Conservation (phyloP, 2,329 filamentous ascomycete species). For the Arthroderma sp. region DNA sequence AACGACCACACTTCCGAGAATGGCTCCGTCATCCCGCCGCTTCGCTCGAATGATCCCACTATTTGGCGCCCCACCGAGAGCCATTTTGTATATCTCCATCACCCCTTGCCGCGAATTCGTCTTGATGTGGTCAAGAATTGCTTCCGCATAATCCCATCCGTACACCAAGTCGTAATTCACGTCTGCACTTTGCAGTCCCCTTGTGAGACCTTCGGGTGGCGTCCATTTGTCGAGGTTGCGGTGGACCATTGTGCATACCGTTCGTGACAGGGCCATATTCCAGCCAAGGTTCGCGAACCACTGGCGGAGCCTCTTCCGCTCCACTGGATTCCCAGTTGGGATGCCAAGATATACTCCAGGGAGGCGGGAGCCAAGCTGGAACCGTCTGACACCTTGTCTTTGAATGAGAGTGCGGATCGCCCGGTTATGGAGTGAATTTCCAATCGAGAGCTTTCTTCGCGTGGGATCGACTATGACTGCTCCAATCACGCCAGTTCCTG, state of each 20-base stretch:
- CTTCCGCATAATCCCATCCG: constrained; percentile 60
- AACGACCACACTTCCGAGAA: constrained; percentile 68
- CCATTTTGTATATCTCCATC: constrained; percentile 64
- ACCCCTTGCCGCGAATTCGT: constrained; percentile 64
- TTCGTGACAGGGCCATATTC: constrained; percentile 55
- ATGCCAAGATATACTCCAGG: constrained; percentile 81
- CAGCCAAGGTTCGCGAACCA: constrained; percentile 90
- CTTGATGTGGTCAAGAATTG: constrained; percentile 61
- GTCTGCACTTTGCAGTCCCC: constrained; percentile 57
- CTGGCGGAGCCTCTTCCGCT: constrained; percentile 48
- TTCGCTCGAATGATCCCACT: constrained; percentile 79
- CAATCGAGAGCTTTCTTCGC: constrained; percentile 78
- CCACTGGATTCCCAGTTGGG: constrained; percentile 50
- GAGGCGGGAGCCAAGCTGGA: constrained; percentile 69
- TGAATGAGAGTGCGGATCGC: constrained; percentile 65
- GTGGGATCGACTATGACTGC: constrained; percentile 80
- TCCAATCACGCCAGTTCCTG: constrained; percentile 61
- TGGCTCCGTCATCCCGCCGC: constrained; percentile 48
- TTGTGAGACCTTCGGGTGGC: constrained; percentile 62
- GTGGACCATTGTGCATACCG: constrained; percentile 60
- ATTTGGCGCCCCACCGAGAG: constrained; percentile 54
- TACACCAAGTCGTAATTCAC: constrained; percentile 75
- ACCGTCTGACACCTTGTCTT: constrained; percentile 57
- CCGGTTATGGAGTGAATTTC: constrained; percentile 74
- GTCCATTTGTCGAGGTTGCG: constrained; percentile 59